phyloP scores from a whole-genome alignment of 495 filamentous ascomycete genomes.

The Xylaria acuta region DNA sequence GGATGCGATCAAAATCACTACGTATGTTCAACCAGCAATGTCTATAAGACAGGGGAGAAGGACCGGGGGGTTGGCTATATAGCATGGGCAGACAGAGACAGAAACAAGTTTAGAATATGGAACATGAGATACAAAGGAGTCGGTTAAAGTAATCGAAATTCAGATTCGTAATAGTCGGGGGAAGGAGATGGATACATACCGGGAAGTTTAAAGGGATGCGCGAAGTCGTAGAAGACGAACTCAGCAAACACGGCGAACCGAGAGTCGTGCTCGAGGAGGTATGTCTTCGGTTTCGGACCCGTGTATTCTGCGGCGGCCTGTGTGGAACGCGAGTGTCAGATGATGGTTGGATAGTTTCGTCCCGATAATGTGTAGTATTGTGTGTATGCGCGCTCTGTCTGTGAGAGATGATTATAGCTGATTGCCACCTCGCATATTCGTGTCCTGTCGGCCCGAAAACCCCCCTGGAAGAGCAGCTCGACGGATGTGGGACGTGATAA shows the following conservation, averaged over 20 bases:
- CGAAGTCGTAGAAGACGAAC: conserved; percentile 76
- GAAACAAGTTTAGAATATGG: neutral
- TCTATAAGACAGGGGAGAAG: neutral
- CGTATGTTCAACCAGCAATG: neutral
- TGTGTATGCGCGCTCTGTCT: neutral
- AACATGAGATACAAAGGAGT: neutral
- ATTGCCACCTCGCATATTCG: neutral
- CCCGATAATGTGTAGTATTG: neutral
- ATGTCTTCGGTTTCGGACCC: conserved; percentile 52
- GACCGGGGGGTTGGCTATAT: neutral
- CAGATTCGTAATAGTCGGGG: neutral
- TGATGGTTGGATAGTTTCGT: too few species aligned
- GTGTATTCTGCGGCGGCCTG: conserved; percentile 41
- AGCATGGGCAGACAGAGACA: neutral
- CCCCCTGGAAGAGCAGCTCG: neutral
- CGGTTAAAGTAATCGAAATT: neutral
- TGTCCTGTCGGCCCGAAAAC: neutral
- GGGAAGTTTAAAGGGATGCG: conserved; percentile 67
- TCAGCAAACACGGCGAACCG: conserved; percentile 74
- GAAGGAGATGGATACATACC: conserved; percentile 43
- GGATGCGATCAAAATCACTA: neutral
- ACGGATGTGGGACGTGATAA: neutral
- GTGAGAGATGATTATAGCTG: neutral
- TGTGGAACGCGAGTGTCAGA: neutral
- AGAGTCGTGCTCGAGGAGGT: conserved; percentile 72